Evolutionary conservation across 129 eudicot genomes (phyloP).

Genomic region (Centella asiatica): DNA sequence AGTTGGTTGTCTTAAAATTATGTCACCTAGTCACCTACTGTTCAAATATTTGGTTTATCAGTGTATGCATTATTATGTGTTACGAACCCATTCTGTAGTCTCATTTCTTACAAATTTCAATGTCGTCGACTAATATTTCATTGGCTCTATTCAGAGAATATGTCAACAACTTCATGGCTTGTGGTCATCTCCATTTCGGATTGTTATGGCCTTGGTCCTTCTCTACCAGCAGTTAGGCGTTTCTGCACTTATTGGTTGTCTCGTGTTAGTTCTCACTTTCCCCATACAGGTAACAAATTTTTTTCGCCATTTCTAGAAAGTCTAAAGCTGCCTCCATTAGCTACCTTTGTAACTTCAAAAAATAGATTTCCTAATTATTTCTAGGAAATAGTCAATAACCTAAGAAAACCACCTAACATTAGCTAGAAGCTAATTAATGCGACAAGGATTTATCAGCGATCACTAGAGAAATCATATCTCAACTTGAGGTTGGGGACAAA

Average conservation of each 20-base stretch:
- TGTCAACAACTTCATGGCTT: constrained; percentile 82
- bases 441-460: no score
- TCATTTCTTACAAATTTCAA: not conserved
- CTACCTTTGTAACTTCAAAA: no score
- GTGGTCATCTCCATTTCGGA: constrained; percentile 98
- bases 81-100: not conserved
- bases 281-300: constrained; percentile 68
- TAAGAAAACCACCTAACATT: not conserved
- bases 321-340: not conserved
- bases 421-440: not conserved
- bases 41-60: not conserved
- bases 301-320: no score
- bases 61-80: not conserved
- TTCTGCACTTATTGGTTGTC: constrained; percentile 75
- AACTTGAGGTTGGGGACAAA: no score
- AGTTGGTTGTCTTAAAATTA: no score
- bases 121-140: not conserved
- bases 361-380: no score
- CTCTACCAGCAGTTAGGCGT: constrained; percentile 83
- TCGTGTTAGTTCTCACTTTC: constrained; percentile 63
- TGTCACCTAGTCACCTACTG: no score
- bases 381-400: no score
- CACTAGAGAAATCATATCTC: no score
- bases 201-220: constrained; percentile 66
- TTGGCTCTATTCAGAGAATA: constrained; percentile 59